Base-by-base conservation (phyloP, 2,329 filamentous ascomycete genomes). In the Leptodontidium sp. region DNA sequence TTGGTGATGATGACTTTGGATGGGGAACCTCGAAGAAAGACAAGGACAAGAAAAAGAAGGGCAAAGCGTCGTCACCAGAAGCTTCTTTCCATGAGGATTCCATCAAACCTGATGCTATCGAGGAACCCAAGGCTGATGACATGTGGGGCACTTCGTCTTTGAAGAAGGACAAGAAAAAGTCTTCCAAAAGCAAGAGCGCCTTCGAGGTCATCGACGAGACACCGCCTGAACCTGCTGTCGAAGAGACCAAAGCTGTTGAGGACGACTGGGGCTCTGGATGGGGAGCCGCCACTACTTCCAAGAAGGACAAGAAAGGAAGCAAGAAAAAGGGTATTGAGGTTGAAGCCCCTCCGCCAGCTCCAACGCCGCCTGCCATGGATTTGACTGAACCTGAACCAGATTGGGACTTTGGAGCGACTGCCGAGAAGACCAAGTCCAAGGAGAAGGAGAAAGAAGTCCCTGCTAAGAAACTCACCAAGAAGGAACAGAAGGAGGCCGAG, bases 81-180 rank as follows among this genome's bases (percentile, higher is more conserved):
- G 59, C 66, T 40, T 73, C 73, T 29, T 67, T 72, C 40, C 66
- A 67, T 14, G 73, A 77, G 17, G 73, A 75, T 26, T 32, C 81
- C 8, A 81, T 82, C 72, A 78, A 79, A 66, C 82, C 84, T n/a
- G 83, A 83, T 70, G 80, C 77, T 29, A 79, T 86, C 8, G 83
- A 86, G 67, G 85, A 86, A 73, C 82, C 84, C 1, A 82, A 82
- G 67, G 78, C 78, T 17, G 82, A 84, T 35, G 80, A 81, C 55
- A 70, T 70, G n/a, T 77, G 75, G 71, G 74, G 70, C 9, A 47
- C 66, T 3, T 61, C 73, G 21, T 26, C 29, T 38, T 72, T 72
- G 4, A 78, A 75, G 61, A 77, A 78, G 61, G 76, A 78, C 49
- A 87, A 87, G 79, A 85, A 86, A 75, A 88, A 88, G 75, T 87